A percentile compares a stretch with the other conserved stretches of the same genome.
Conservation (phyloP, 192 early-diverging fungal species). For the Coemansia sp. region DNA sequence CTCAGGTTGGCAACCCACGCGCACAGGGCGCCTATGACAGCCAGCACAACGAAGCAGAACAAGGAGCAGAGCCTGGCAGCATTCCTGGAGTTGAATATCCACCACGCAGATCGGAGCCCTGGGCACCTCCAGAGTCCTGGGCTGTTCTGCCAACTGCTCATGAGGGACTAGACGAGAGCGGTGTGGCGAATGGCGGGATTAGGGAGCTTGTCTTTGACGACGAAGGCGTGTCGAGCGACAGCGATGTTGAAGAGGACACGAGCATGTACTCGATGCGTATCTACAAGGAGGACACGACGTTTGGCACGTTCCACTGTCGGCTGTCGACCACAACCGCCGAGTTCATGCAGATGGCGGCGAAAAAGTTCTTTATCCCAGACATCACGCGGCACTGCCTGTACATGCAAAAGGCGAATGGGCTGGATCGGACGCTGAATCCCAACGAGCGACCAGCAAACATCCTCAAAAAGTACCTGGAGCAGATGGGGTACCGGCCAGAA, state of each 20-base stretch:
- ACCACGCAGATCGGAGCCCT: constrained; percentile 55
- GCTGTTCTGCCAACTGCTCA: constrained; percentile 58
- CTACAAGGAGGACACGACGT: constrained; percentile 78
- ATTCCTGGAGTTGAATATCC: constrained; percentile 30
- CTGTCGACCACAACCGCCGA: constrained; percentile 73
- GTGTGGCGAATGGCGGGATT: constrained; percentile 17
- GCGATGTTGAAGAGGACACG: constrained; percentile 40
- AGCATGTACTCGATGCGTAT: constrained; percentile 68
- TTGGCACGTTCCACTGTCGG: constrained; percentile 71
- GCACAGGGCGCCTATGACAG: not conserved
- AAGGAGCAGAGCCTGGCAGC: not conserved
- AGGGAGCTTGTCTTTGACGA: constrained; percentile 35
- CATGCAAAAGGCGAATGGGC: constrained; percentile 49
- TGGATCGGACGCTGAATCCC: constrained; percentile 70
- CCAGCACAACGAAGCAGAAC: not conserved
- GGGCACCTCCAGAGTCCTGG: constrained; percentile 75
- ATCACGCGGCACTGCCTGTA: constrained; percentile 54
- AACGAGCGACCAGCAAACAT: constrained; percentile 75
- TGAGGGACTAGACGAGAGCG: constrained; percentile 40
- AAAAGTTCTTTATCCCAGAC: constrained; percentile 82
- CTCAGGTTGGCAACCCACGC: not conserved
- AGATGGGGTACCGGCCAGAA: constrained; percentile 75
- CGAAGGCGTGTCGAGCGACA: constrained; percentile 34
- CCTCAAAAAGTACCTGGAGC: constrained; percentile 69
- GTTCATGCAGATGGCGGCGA: constrained; percentile 68